Conservation (phyloP, 768 basidiomycete species). For the Boletus tomentosulus region DNA sequence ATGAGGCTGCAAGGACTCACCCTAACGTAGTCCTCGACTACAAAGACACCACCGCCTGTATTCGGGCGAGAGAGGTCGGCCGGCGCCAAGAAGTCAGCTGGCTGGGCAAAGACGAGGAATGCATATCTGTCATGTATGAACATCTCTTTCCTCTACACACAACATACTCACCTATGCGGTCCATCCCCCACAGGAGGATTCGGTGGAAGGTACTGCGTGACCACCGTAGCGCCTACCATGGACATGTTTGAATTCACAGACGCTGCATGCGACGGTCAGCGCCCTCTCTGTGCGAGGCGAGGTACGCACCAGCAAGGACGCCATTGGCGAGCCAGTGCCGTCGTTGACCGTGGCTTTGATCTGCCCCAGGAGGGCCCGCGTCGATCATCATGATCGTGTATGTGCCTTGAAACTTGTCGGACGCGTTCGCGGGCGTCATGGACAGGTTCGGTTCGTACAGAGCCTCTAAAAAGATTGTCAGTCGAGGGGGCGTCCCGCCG, state of each 20-base stretch:
- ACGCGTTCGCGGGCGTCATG: conserved; percentile 47
- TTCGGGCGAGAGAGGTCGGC: conserved; percentile 47
- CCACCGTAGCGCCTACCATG: conserved; percentile 40
- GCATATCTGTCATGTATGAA: conserved; percentile 49
- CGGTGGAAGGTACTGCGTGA: conserved; percentile 71
- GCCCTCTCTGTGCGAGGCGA: background rate
- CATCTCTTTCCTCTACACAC: background rate
- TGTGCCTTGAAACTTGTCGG: conserved; percentile 41
- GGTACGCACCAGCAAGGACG: conserved; percentile 43
- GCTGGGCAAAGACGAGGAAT: conserved; percentile 62
- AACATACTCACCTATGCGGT: conserved; percentile 59
- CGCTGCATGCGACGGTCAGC: background rate
- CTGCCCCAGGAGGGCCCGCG: conserved; percentile 61
- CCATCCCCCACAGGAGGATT: conserved; percentile 66
- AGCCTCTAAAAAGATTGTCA: conserved; percentile 44
- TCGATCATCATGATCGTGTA: conserved; percentile 77
- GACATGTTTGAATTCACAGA: conserved; percentile 36
- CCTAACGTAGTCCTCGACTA: conserved; percentile 54
- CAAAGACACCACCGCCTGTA: conserved; percentile 50
- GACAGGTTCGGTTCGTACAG: conserved; percentile 49
- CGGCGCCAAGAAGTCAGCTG: conserved; percentile 58
- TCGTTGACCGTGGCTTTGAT: conserved; percentile 55
- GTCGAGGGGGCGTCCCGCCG: background rate
- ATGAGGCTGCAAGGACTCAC: conserved; percentile 28
- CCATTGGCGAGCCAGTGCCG: conserved; percentile 81